Conservation (phyloP, 208 protist species). For the Trypanosoma boissoni region DNA sequence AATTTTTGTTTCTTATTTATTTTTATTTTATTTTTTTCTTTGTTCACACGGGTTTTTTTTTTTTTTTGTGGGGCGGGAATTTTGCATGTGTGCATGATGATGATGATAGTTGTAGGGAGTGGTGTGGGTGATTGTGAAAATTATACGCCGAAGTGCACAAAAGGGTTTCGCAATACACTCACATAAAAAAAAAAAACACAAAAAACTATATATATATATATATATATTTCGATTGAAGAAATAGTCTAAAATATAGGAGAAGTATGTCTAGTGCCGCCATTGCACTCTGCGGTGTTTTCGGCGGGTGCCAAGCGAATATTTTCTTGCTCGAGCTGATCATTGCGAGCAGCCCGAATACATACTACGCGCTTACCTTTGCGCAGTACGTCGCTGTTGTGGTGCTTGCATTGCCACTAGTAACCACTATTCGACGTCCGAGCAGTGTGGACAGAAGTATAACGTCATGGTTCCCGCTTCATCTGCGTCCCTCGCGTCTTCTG, state of each 20-base stretch:
- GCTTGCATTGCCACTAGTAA: slow-evolving; percentile 36
- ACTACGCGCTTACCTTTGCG: slow-evolving; percentile 41
- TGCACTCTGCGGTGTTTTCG: slow-evolving; percentile 34
- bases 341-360: slow-evolving; percentile 21
- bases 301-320: slow-evolving; percentile 50
- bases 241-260: too few relatives aligned
- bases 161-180: too few relatives aligned
- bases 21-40: slow-evolving; percentile 9
- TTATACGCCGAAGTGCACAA: too few relatives aligned
- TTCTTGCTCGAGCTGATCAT: slow-evolving; percentile 49
- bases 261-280: slow-evolving; percentile 16
- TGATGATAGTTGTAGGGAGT: too few relatives aligned
- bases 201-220: slow-evolving; percentile 2
- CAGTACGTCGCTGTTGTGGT: slow-evolving; percentile 43
- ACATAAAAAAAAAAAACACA: too few relatives aligned
- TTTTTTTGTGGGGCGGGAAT: background rate
- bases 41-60: slow-evolving; percentile 1
- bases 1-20: background rate
- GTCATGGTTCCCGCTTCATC: slow-evolving; percentile 12
- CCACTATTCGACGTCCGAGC: background rate
- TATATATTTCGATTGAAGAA: background rate
- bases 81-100: too few relatives aligned
- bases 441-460: background rate
- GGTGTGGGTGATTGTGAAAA: too few relatives aligned
- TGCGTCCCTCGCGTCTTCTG: slow-evolving; percentile 24